A percentile compares a stretch with the other conserved stretches of the same genome.
Conservation (phyloP, 2,329 filamentous ascomycete species). For the Neopestalotiopsis sp. region DNA sequence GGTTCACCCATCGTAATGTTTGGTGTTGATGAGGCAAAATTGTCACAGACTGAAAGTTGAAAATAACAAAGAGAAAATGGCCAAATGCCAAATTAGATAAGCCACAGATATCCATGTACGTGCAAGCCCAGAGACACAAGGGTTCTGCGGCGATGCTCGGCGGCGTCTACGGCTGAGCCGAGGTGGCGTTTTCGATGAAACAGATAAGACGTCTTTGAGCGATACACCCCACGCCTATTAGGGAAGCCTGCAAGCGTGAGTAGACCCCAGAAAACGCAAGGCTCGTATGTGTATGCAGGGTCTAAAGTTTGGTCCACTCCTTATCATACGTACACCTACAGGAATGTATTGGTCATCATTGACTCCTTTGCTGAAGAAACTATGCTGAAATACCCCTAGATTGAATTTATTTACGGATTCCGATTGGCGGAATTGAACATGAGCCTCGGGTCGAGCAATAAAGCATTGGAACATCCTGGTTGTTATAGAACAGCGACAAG, state of each 20-base stretch:
- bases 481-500: too few species aligned
- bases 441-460: too few species aligned
- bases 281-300: background rate
- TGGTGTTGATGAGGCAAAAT: background rate
- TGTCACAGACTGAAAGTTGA: background rate
- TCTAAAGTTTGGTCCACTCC: background rate
- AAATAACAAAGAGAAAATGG: background rate
- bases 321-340: background rate
- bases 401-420: background rate
- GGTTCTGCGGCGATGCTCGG: background rate
- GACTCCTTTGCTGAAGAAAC: background rate
- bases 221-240: background rate
- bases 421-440: background rate
- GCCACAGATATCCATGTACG: background rate
- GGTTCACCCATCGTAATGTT: background rate
- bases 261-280: background rate
- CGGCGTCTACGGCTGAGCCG: background rate
- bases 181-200: background rate
- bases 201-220: slow-evolving; percentile 1
- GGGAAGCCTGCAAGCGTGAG: background rate
- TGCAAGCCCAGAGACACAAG: background rate
- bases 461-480: too few species aligned
- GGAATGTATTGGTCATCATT: background rate
- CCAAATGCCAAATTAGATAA: background rate
- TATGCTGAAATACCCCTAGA: background rate